A percentile compares a stretch with the other conserved stretches of the same genome.
phyloP scores from a whole-genome alignment of 202 grass and related monocot species.

The Miscanthus sacchariflorus region DNA sequence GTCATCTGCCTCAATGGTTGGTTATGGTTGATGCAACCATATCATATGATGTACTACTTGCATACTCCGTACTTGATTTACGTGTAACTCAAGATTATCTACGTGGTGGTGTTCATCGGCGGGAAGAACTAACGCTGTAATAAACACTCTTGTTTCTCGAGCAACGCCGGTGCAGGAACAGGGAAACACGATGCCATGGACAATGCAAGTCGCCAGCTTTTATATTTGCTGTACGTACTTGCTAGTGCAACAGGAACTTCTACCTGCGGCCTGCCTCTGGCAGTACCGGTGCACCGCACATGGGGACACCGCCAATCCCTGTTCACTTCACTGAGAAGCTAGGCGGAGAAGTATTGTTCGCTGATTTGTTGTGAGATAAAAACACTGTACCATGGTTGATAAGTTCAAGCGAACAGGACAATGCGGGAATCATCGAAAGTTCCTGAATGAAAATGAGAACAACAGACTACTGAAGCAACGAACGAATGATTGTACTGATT shows the following conservation, averaged over 20 bases:
- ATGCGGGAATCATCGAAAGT: neutral
- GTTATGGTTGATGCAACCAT: slow-evolving; percentile 48
- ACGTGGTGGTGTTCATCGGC: neutral
- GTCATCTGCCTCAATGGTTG: slow-evolving; percentile 21
- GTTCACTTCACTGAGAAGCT: too few relatives aligned
- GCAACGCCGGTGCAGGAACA: neutral
- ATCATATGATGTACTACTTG: slow-evolving; percentile 27
- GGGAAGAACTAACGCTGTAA: neutral
- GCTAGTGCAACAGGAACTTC: neutral
- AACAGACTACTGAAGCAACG: neutral
- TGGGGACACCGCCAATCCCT: too few relatives aligned
- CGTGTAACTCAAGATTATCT: neutral
- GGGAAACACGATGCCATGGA: neutral
- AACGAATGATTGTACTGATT: neutral
- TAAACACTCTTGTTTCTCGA: neutral
- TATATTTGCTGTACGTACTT: neutral
- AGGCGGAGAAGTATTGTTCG: neutral
- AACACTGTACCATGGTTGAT: too few relatives aligned
- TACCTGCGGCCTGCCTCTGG: neutral
- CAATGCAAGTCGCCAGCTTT: neutral
- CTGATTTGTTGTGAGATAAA: too few relatives aligned
- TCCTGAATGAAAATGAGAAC: neutral
- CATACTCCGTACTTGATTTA: neutral
- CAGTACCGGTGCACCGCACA: neutral
- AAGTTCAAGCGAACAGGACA: too few relatives aligned